Evolutionary conservation across 1,139 yeast species (phyloP).

Genomic region (Oligophagozyma castellii): DNA sequence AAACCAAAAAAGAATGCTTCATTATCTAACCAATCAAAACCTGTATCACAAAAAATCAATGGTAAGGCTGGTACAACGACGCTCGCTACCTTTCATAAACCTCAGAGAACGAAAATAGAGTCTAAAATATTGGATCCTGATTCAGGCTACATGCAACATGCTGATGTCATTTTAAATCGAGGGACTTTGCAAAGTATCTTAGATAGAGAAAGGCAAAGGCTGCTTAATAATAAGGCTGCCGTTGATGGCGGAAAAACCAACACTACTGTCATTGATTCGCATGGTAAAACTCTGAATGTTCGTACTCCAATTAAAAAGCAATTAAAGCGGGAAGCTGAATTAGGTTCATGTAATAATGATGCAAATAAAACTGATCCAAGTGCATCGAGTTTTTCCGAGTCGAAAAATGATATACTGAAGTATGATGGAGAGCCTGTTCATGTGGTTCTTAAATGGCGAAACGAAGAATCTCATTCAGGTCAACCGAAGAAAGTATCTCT

Average conservation of each 20-base stretch:
- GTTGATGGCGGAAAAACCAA: conserved; percentile 5
- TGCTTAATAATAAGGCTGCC: conserved; percentile 2
- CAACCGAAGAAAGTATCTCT: conserved; percentile 3
- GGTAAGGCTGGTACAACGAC: too few relatives aligned
- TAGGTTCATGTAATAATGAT: background rate
- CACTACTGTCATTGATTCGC: conserved; percentile 9
- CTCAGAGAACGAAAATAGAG: too few relatives aligned
- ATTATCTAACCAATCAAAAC: too few relatives aligned
- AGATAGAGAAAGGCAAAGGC: conserved; percentile 16
- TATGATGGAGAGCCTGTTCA: conserved; percentile 8
- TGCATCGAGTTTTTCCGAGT: too few relatives aligned
- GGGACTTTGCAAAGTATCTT: conserved; percentile 11
- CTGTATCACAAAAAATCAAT: too few relatives aligned
- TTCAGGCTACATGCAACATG: conserved; percentile 12
- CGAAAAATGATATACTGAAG: too few relatives aligned
- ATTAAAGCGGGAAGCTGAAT: background rate
- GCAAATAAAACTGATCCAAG: conserved; percentile 3
- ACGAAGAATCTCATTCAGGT: conserved; percentile 1
- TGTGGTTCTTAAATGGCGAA: conserved; percentile 17
- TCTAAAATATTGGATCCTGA: too few relatives aligned
- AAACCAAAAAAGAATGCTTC: too few relatives aligned
- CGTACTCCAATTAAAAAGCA: background rate
- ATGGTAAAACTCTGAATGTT: conserved; percentile 6
- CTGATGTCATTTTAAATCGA: conserved; percentile 17
- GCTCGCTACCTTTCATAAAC: too few relatives aligned